Percentiles rank a stretch among this genome's conserved stretches.
Conservation (phyloP, 2,329 filamentous ascomycete species). For the Penicillium paneum region DNA sequence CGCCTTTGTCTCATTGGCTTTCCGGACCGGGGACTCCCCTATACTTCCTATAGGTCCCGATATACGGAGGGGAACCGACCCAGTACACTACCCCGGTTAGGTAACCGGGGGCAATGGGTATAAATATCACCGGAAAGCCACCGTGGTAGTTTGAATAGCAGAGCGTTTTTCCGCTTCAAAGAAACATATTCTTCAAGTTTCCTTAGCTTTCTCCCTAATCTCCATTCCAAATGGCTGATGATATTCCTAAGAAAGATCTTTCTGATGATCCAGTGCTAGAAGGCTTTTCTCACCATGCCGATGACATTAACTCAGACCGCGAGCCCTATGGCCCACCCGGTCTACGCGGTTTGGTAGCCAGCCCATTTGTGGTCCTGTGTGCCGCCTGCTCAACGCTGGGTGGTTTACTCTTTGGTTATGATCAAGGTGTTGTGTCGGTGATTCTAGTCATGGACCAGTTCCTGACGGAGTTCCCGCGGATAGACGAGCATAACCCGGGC, state of each 20-base stretch:
- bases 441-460: constrained; percentile 55
- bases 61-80: background rate
- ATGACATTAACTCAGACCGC: constrained; percentile 28
- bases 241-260: constrained; percentile 18
- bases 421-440: constrained; percentile 45
- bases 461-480: constrained; percentile 44
- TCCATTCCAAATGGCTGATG: constrained; percentile 19
- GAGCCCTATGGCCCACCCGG: constrained; percentile 39
- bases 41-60: background rate
- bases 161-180: background rate
- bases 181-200: background rate
- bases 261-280: constrained; percentile 19
- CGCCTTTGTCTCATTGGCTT: background rate
- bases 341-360: constrained; percentile 48
- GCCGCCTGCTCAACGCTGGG: constrained; percentile 52
- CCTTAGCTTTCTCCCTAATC: background rate
- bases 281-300: constrained; percentile 36
- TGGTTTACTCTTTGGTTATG: constrained; percentile 52
- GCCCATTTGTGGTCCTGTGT: constrained; percentile 51
- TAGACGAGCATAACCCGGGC: constrained; percentile 39
- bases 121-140: background rate
- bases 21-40: background rate
- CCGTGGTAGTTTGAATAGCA: background rate
- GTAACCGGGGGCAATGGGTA: background rate
- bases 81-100: background rate